These are phyloP conservation scores for Exophiala xenobiotica DNA, from an alignment of 2,329 filamentous ascomycete genomes.

Conservation along the genomic window DNA sequence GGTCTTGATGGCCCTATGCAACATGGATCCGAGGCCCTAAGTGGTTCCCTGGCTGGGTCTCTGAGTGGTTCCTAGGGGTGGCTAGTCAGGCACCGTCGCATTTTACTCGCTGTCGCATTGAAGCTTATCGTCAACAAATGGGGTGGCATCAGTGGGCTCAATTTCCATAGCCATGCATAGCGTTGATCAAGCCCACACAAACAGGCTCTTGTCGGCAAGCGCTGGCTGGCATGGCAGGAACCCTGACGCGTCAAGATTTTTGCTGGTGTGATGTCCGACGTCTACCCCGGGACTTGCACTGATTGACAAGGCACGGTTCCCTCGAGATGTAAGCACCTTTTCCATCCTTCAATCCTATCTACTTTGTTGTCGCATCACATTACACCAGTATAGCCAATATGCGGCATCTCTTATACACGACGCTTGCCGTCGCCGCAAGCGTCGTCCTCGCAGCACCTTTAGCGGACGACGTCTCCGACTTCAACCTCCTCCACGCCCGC, in stretches of 20 bases:
- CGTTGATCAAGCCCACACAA: background rate
- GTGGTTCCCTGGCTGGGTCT: too few relatives aligned
- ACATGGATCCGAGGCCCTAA: too few relatives aligned
- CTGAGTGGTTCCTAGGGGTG: too few relatives aligned
- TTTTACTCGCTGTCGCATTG: too few relatives aligned
- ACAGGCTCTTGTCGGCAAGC: background rate
- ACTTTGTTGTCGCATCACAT: background rate
- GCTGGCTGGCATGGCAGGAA: background rate
- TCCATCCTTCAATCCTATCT: background rate
- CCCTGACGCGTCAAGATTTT: background rate
- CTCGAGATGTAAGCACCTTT: background rate
- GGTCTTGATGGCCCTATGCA: background rate
- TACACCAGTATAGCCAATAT: conserved; percentile 8
- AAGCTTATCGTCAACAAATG: too few relatives aligned
- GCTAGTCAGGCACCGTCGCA: too few relatives aligned
- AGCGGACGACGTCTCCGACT: conserved; percentile 28
- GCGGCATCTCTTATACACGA: conserved; percentile 12
- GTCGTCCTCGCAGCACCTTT: conserved; percentile 27
- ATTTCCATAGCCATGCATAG: too few relatives aligned
- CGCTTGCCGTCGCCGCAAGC: conserved; percentile 19
- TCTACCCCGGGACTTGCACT: background rate
- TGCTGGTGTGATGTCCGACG: background rate
- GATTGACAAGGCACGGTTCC: background rate
- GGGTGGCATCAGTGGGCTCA: too few relatives aligned
- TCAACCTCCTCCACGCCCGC: conserved; percentile 29